A percentile compares a stretch with the other conserved stretches of the same genome.
Evolutionary conservation across 192 early-diverging fungal genomes (phyloP).

Genomic region (Umbelopsis sp.): DNA sequence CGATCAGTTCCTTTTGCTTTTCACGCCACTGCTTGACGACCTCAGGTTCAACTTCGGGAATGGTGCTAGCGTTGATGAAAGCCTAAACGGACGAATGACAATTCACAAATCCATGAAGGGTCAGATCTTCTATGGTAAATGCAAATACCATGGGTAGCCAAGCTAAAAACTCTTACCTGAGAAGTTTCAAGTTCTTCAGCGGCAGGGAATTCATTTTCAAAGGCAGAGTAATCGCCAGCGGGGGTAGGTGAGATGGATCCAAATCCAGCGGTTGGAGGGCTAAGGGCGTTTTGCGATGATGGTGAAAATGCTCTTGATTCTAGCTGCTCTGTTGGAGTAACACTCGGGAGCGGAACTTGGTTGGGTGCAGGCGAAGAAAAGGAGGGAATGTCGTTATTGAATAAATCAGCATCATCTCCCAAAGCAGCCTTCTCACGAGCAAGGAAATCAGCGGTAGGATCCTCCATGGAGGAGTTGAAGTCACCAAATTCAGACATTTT

Average conservation of each 20-base stretch:
- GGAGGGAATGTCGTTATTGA: constrained; percentile 33
- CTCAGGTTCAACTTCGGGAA: constrained; percentile 42
- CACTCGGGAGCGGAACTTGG: constrained; percentile 18
- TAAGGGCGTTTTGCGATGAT: neutral
- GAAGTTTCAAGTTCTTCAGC: constrained; percentile 42
- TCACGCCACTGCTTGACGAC: constrained; percentile 64
- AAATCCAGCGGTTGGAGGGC: neutral
- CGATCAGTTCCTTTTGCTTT: constrained; percentile 58
- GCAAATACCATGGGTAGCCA: neutral
- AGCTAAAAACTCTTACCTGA: constrained; percentile 29
- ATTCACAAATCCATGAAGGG: no score
- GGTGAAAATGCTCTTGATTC: constrained; percentile 9
- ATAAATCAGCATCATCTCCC: constrained; percentile 70
- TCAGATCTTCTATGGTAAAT: no score
- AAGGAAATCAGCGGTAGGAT: constrained; percentile 76
- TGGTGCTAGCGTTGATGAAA: constrained; percentile 26
- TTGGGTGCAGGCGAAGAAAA: constrained; percentile 6
- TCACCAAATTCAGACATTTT: constrained; percentile 48
- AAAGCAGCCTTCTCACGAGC: constrained; percentile 74
- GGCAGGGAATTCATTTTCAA: constrained; percentile 34
- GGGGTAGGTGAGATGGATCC: constrained; percentile 6
- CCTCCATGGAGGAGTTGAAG: constrained; percentile 44
- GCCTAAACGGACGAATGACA: constrained; percentile 20
- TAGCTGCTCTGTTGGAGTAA: constrained; percentile 4
- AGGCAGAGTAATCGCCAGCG: constrained; percentile 22